Base-by-base conservation (phyloP, 1,284 basidiomycete species). In the Microbotryum intermedium region DNA sequence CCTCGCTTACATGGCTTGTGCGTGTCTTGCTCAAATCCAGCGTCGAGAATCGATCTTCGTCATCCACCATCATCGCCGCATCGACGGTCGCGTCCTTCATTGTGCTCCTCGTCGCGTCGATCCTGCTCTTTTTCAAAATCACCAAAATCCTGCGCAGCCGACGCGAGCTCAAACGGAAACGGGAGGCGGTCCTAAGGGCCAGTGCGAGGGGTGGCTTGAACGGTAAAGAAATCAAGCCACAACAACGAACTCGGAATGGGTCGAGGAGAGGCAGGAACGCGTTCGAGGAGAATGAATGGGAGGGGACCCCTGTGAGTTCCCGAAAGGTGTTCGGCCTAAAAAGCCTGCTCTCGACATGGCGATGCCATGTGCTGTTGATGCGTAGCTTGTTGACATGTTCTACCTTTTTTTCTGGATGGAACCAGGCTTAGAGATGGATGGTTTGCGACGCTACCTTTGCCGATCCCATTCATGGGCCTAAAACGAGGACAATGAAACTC, bases 201-300 rank as follows among this genome's bases (percentile, higher is more conserved):
- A 11, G 34, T 18, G 34, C 34, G 34, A 39, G 34, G 34, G 23
- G 21, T 20, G 46, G 20, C 8, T 16, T 23, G 46, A 21, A 48
- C 7, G 46, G 20, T 13, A 20, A n/a, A 26, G n/a, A 30, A 23
- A 13, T 30, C 50, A 29, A 51, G 50, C 9, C 20, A 16, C n/a
- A 51, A 25, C 25, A 53, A 16, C 29, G 20, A 25, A 34, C 21
- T 21, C 34, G 34, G 34, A 39, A 39, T 25, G 28, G 42, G 20
- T 26, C 43, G 7, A 58, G 66, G 23, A 64, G 50, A 25, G 26
- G 28, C 18, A 10, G 25, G 29, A 51, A 51, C 30, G 50, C 50
- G 20, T 51, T 51, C n/a, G 50, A 51, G 25, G 26, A 51, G 29
- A 30, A 25, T n/a, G 50, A 51, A 25, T 51, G 50, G 50, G 50